Percentiles rank a stretch among this genome's conserved stretches.
Conservation (phyloP, 441 rosid genomes). For the Populus hybrid region DNA sequence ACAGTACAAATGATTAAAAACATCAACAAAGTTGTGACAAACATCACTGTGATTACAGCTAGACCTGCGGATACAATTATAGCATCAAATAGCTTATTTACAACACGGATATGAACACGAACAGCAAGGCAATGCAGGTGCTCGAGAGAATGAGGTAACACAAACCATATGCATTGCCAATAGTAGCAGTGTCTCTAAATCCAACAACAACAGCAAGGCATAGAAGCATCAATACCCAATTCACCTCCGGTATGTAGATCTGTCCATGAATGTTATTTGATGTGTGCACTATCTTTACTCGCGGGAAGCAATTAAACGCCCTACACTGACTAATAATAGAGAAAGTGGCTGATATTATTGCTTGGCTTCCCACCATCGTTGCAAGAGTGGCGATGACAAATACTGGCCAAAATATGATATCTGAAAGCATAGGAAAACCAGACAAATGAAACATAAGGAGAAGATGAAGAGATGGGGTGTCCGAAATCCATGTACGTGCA, state of each 20-base stretch:
- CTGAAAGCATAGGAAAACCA: conserved; percentile 5
- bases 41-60: conserved; percentile 30
- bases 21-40: conserved; percentile 30
- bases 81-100: not conserved
- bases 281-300: conserved; percentile 32
- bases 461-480: too few relatives aligned
- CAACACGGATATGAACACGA: not conserved
- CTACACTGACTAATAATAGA: conserved; percentile 28
- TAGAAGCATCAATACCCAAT: conserved; percentile 32
- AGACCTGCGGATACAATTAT: conserved; percentile 18
- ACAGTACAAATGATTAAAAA: conserved; percentile 19
- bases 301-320: conserved; percentile 29
- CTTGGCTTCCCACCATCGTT: conserved; percentile 35
- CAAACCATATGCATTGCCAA: conserved; percentile 29
- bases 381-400: conserved; percentile 31
- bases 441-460: too few relatives aligned
- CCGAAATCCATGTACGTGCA: too few relatives aligned
- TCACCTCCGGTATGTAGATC: conserved; percentile 38
- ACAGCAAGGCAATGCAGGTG: not conserved
- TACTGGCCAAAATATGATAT: conserved; percentile 30
- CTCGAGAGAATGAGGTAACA: not conserved
- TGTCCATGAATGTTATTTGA: conserved; percentile 30
- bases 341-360: conserved; percentile 33
- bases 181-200: conserved; percentile 19
- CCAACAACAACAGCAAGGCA: conserved; percentile 30